Conservation (phyloP, 148 eudicot species). For the Pharnaceum exiguum region DNA sequence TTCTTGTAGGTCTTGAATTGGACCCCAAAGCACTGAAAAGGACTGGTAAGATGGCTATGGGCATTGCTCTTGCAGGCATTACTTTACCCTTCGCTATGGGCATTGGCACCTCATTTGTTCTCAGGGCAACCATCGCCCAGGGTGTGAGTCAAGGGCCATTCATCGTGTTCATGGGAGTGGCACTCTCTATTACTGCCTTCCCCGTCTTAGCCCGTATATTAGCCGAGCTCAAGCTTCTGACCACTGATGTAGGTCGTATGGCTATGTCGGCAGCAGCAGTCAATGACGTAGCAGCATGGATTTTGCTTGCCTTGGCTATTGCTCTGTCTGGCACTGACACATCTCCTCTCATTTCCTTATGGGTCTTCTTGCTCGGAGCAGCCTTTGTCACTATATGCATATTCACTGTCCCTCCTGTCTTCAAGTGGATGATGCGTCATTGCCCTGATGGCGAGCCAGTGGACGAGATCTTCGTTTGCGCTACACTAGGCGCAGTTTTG, state of each 20-base stretch:
- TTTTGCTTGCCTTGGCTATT: slow-evolving; percentile 74
- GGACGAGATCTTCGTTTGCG: slow-evolving; percentile 60
- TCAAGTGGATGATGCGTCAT: slow-evolving; percentile 51
- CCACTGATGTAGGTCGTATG: slow-evolving; percentile 76
- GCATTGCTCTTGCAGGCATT: slow-evolving; percentile 78
- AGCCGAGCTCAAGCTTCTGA: slow-evolving; percentile 78
- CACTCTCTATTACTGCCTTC: slow-evolving; percentile 78
- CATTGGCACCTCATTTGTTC: slow-evolving; percentile 61
- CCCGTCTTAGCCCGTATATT: slow-evolving; percentile 83
- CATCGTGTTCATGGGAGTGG: slow-evolving; percentile 87
- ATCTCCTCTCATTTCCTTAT: slow-evolving; percentile 57
- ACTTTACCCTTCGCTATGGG: slow-evolving; percentile 63
- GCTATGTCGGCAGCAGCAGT: slow-evolving; percentile 95
- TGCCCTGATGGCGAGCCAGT: slow-evolving; percentile 78
- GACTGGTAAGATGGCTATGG: slow-evolving; percentile 66
- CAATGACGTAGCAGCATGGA: slow-evolving; percentile 87
- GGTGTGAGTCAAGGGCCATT: slow-evolving; percentile 61
- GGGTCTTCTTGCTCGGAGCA: slow-evolving; percentile 57
- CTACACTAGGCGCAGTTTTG: slow-evolving; percentile 48
- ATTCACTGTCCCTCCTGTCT: slow-evolving; percentile 46
- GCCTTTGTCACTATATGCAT: slow-evolving; percentile 43
- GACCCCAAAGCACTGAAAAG: slow-evolving; percentile 53
- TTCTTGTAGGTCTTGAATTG: slow-evolving; percentile 72
- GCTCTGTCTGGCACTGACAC: slow-evolving; percentile 56
- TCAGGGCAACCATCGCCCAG: slow-evolving; percentile 46